A percentile compares a stretch with the other conserved stretches of the same genome.
phyloP scores from a whole-genome alignment of 1,284 basidiomycete species.

The Ceratobasidium theobromae region DNA sequence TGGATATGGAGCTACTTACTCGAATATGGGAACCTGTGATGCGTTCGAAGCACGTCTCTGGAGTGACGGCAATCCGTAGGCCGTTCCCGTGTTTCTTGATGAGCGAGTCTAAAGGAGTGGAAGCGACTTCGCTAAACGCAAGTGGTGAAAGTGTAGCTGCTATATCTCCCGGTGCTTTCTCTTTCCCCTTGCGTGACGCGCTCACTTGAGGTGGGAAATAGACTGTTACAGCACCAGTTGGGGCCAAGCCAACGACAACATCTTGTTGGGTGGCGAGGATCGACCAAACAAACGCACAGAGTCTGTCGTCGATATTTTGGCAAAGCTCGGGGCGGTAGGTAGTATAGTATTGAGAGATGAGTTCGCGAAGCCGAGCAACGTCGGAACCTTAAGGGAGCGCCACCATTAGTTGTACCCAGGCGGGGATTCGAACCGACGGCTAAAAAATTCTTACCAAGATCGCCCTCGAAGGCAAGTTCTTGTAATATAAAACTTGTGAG shows the following conservation, averaged over 20 bases:
- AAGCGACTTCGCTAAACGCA: slow-evolving; percentile 55
- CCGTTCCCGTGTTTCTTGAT: slow-evolving; percentile 56
- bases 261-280: slow-evolving; percentile 69
- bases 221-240: slow-evolving; percentile 60
- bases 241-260: slow-evolving; percentile 66
- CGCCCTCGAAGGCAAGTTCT: slow-evolving; percentile 81
- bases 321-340: slow-evolving; percentile 40
- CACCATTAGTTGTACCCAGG: slow-evolving; percentile 33
- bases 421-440: slow-evolving; percentile 38
- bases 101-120: slow-evolving; percentile 54
- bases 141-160: slow-evolving; percentile 49
- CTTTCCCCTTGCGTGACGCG: slow-evolving; percentile 61
- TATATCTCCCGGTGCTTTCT: slow-evolving; percentile 43
- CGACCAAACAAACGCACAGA: slow-evolving; percentile 79
- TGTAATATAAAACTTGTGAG: slow-evolving; percentile 47
- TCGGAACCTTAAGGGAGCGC: slow-evolving; percentile 58
- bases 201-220: slow-evolving; percentile 72
- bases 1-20: slow-evolving; percentile 47
- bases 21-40: slow-evolving; percentile 82
- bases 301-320: slow-evolving; percentile 71
- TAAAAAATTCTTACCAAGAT: slow-evolving; percentile 58
- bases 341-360: slow-evolving; percentile 64
- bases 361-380: slow-evolving; percentile 65
- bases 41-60: slow-evolving; percentile 70
- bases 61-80: slow-evolving; percentile 72